Percentiles rank a stretch among this genome's conserved stretches.
These are phyloP conservation scores for Penicillium hordei DNA, from an alignment of 2,329 filamentous ascomycete genomes.

Conservation along the genomic window DNA sequence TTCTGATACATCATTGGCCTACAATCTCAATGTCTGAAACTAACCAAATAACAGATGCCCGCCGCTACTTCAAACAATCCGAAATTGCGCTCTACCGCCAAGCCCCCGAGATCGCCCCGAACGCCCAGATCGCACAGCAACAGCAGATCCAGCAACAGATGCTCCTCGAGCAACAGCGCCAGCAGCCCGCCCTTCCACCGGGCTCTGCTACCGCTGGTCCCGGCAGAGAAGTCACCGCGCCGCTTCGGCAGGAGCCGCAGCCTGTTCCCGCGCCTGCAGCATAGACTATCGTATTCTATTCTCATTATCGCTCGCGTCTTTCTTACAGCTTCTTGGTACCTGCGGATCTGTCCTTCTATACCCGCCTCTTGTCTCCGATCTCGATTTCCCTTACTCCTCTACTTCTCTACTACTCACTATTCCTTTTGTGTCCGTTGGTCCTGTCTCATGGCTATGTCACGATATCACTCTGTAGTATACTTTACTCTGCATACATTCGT, in stretches of 20 bases:
- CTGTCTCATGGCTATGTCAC: slow-evolving; percentile 18
- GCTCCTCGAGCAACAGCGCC: slow-evolving; percentile 34
- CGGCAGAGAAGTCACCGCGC: slow-evolving; percentile 26
- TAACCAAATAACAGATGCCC: slow-evolving; percentile 64
- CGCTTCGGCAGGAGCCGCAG: slow-evolving; percentile 16
- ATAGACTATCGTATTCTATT: slow-evolving; percentile 15
- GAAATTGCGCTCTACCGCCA: slow-evolving; percentile 97
- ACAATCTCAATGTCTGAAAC: slow-evolving; percentile 1
- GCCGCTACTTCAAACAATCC: slow-evolving; percentile 98
- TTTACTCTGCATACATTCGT: slow-evolving; percentile 2
- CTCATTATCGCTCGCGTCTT: slow-evolving; percentile 5
- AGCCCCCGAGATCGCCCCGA: slow-evolving; percentile 48
- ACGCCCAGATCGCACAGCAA: slow-evolving; percentile 42
- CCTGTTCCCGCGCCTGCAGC: slow-evolving; percentile 28
- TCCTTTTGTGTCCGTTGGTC: slow-evolving; percentile 8
- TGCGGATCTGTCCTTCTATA: slow-evolving; percentile 21
- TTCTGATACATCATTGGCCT: slow-evolving; percentile 7
- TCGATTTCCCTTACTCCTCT: not conserved
- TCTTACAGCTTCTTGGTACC: not conserved
- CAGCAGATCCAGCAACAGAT: slow-evolving; percentile 43
- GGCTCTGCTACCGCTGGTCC: slow-evolving; percentile 38
- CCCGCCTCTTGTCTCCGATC: slow-evolving; percentile 17
- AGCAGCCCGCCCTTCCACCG: slow-evolving; percentile 38
- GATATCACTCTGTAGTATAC: slow-evolving; percentile 24
- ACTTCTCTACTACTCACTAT: slow-evolving; percentile 1